A percentile compares a stretch with the other conserved stretches of the same genome.
phyloP scores from a whole-genome alignment of 225 moss, liverwort and hornwort species.

The Takakia lepidozioides region DNA sequence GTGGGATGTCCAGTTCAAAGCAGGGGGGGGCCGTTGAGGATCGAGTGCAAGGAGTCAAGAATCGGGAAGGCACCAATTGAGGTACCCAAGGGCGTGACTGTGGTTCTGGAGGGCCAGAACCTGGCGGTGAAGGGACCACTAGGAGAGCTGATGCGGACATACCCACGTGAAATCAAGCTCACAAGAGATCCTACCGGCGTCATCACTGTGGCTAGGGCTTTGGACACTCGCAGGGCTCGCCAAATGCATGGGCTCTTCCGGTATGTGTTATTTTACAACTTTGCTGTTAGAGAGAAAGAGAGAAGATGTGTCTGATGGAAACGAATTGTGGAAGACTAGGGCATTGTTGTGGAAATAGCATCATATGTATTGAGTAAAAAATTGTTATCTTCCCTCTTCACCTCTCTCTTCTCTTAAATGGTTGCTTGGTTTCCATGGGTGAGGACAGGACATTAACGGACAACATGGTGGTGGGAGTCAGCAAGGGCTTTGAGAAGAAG shows the following conservation, averaged over 20 bases:
- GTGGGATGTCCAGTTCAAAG: constrained; percentile 15
- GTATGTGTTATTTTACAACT: constrained; percentile 11
- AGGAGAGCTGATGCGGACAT: constrained; percentile 66
- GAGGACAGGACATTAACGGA: constrained; percentile 74
- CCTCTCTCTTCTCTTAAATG: no score
- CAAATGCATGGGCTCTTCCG: constrained; percentile 99
- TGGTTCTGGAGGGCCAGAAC: constrained; percentile 68
- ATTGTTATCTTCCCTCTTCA: no score
- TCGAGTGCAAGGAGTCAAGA: constrained; percentile 95
- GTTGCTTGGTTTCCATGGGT: background rate
- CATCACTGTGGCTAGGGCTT: constrained; percentile 58
- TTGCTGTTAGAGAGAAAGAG: background rate
- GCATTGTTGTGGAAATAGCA: no score
- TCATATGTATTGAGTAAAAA: no score
- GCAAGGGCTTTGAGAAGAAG: constrained; percentile 78
- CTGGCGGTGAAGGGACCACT: constrained; percentile 82
- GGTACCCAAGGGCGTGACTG: constrained; percentile 57
- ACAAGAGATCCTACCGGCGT: constrained; percentile 46
- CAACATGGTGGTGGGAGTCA: constrained; percentile 88
- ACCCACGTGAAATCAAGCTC: constrained; percentile 78
- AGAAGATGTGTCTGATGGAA: background rate
- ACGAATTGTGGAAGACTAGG: no score
- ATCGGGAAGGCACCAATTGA: constrained; percentile 78
- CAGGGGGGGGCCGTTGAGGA: constrained; percentile 32
- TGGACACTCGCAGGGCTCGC: constrained; percentile 75